Evolutionary conservation across 1,284 basidiomycete genomes (phyloP), one percentile per base, ranked within the genome.

Genomic region (Leccinum pachyderme): DNA sequence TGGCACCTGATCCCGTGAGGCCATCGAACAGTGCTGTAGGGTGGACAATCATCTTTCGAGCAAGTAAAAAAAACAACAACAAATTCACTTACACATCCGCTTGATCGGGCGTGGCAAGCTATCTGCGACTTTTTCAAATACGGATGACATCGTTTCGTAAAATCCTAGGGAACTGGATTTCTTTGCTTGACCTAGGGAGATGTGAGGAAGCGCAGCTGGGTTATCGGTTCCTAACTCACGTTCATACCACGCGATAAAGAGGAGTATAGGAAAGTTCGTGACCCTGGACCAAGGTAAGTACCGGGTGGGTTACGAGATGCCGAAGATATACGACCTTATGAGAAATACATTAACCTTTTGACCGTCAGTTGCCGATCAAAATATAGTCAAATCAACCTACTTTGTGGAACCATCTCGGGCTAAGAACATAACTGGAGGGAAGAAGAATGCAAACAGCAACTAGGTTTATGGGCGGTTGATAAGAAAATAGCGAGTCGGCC

Each of bases 391-490:
- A 39, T 22, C 4, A 11, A 18, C 66, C 46, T 60, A 85, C 89
- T 76, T 94, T 94, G 66, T 94, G 91, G 67, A 93, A 93, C 89
- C 89, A 91, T 50, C 87, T 75, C 28, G 87, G 87, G 2, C 78
- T 77, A 29, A 95, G 76, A 43, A 92, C 74, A 66, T 90, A 93
- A 61, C 87, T 91, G 29, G 89, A 79, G 0, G 93, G 93, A 59
- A 92, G 78, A 81, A 96, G 89, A 57, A 94, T 75, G 51, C 84
- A 83, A 11, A 95, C 73, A 0, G 93, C 93, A 43, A 93, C 61
- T 5, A 96, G 72, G 70, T 95, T 96, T 63, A 97, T 76, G 0
- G 95, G 95, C 1, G 95, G 89, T 65, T 95, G 92, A 67, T 97
- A 98, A 29, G 91, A 93, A 71, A 97, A 97, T 13, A 98, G 73